Evolutionary conservation across 1,284 basidiomycete species (phyloP).

Genomic region (Apiotrichum gracile): DNA sequence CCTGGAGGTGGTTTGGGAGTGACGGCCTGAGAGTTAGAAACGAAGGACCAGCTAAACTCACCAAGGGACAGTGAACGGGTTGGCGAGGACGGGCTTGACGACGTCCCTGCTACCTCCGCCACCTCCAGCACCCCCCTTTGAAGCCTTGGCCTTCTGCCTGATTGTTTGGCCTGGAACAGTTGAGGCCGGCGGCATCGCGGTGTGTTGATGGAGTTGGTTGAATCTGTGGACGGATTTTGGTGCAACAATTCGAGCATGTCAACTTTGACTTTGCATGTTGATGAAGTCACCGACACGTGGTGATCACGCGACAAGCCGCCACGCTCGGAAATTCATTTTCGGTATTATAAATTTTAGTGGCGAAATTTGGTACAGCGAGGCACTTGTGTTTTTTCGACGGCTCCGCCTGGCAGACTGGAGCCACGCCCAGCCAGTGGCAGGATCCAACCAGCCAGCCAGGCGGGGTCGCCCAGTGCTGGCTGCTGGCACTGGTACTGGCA

Average conservation of each 20-base stretch:
- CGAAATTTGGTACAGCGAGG: neutral
- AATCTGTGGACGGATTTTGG: too few relatives aligned
- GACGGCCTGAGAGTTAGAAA: constrained; percentile 29
- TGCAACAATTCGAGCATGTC: too few relatives aligned
- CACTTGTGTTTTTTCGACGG: neutral
- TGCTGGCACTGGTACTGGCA: too few relatives aligned
- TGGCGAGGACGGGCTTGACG: constrained; percentile 25
- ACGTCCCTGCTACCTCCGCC: constrained; percentile 1
- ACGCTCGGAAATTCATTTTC: neutral
- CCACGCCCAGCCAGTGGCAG: too few relatives aligned
- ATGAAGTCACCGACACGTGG: neutral
- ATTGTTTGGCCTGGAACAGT: constrained; percentile 14
- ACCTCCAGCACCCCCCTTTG: constrained; percentile 4
- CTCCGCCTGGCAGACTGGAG: neutral
- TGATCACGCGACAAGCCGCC: neutral
- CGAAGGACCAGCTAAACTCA: constrained; percentile 15
- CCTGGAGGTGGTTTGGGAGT: constrained; percentile 37
- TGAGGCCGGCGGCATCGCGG: constrained; percentile 11
- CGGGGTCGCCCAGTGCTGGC: too few relatives aligned
- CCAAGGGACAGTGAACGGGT: constrained; percentile 38
- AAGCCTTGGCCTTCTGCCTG: constrained; percentile 11
- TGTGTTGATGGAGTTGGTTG: neutral
- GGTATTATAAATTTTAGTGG: neutral
- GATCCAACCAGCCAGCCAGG: too few relatives aligned
- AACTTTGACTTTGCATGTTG: too few relatives aligned